Percentiles rank a stretch among this genome's conserved stretches.
Conservation (phyloP, 345 rosid genomes). For the Salix koriyanagi region DNA sequence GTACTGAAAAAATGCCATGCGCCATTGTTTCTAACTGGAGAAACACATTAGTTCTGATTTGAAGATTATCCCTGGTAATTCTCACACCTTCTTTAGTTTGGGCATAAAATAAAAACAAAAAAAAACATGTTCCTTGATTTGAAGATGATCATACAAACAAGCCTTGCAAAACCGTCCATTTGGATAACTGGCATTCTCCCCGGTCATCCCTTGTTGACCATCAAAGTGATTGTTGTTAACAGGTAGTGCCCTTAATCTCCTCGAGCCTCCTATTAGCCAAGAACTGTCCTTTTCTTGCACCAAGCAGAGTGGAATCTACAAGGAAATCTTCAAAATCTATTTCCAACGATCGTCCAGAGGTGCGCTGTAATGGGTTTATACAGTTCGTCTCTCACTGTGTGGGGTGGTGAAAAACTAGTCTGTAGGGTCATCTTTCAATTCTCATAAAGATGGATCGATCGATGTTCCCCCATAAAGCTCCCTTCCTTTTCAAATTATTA, state of each 20-base stretch:
- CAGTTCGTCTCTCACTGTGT: background rate
- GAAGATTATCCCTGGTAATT: too few species aligned
- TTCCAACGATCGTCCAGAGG: background rate
- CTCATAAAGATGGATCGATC: background rate
- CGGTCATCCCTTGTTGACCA: too few species aligned
- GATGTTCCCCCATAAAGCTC: background rate
- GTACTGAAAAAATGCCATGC: background rate
- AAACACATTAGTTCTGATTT: background rate
- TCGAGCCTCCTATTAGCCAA: background rate
- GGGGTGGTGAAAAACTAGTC: background rate
- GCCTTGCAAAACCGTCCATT: background rate
- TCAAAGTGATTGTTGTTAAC: background rate
- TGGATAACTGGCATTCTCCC: too few species aligned
- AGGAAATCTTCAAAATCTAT: background rate
- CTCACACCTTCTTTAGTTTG: too few species aligned
- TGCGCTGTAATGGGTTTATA: background rate
- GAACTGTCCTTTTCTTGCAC: background rate
- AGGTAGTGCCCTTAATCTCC: background rate
- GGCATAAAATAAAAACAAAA: too few species aligned
- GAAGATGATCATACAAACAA: too few species aligned
- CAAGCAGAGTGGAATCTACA: background rate
- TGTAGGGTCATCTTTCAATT: background rate
- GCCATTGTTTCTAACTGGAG: background rate
- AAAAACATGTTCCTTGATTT: too few species aligned
- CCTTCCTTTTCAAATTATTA: background rate